A percentile compares a stretch with the other conserved stretches of the same genome.
These are phyloP conservation scores for Mycoemilia scoparia DNA, from an alignment of 192 early-diverging fungal genomes.

Conservation along the genomic window DNA sequence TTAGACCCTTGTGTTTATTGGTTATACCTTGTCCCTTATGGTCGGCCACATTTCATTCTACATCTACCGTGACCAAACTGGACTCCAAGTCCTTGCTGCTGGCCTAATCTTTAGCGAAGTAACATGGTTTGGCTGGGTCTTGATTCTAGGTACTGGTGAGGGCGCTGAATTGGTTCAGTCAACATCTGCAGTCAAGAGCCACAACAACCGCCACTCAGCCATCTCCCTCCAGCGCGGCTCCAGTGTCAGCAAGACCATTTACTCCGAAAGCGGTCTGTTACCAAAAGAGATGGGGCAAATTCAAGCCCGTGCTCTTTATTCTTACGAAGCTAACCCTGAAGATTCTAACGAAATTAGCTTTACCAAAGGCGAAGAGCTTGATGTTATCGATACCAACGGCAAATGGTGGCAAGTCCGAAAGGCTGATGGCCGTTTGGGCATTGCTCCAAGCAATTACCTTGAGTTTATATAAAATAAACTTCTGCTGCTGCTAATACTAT, in stretches of 20 bases:
- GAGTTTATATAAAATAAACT: conserved; percentile 13
- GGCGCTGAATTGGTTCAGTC: conserved; percentile 7
- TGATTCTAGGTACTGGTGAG: conserved; percentile 40
- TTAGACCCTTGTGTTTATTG: conserved; percentile 9
- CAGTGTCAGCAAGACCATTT: conserved; percentile 17
- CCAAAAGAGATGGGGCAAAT: conserved; percentile 21
- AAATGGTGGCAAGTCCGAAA: conserved; percentile 96
- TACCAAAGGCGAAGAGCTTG: conserved; percentile 67
- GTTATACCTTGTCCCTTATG: conserved; percentile 14
- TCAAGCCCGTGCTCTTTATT: conserved; percentile 52
- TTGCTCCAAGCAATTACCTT: conserved; percentile 78
- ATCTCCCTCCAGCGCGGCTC: conserved; percentile 7
- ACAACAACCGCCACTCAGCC: conserved; percentile 21
- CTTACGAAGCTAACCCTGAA: conserved; percentile 71
- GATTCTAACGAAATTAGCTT: conserved; percentile 87
- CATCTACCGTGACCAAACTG: conserved; percentile 21
- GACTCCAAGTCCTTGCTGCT: conserved; percentile 25
- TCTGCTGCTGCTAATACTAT: neutral
- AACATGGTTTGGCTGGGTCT: conserved; percentile 43
- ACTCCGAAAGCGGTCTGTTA: conserved; percentile 17
- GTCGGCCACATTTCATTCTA: conserved; percentile 25
- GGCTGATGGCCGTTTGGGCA: conserved; percentile 60
- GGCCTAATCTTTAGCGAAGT: conserved; percentile 29
- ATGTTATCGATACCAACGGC: conserved; percentile 76
- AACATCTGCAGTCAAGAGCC: conserved; percentile 10